phyloP scores from a whole-genome alignment of 2,329 filamentous ascomycete species.

The Colletotrichum paranaense region DNA sequence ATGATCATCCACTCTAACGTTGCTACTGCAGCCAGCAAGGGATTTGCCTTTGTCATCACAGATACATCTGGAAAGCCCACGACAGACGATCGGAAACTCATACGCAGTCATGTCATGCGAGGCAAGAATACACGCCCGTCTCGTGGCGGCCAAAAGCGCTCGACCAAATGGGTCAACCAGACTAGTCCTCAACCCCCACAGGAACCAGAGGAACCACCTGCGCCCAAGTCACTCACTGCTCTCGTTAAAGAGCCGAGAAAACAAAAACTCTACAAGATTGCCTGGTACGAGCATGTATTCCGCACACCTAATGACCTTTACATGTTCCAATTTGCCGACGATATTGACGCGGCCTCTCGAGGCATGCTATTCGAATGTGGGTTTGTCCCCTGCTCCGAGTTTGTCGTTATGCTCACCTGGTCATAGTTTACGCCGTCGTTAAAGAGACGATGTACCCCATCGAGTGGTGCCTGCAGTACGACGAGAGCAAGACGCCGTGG shows the following conservation, averaged over 20 bases:
- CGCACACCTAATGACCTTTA: constrained; percentile 37
- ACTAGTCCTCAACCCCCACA: neutral
- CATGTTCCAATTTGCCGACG: constrained; percentile 38
- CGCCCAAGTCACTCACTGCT: neutral
- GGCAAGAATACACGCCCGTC: constrained; percentile 29
- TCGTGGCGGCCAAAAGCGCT: neutral
- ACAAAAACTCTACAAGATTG: neutral
- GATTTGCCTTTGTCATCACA: constrained; percentile 43
- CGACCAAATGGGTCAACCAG: neutral
- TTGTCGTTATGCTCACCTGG: neutral
- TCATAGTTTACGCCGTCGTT: constrained; percentile 15
- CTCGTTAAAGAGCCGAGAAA: neutral
- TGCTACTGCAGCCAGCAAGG: constrained; percentile 22
- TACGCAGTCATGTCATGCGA: constrained; percentile 37
- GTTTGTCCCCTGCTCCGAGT: neutral
- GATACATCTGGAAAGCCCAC: constrained; percentile 40
- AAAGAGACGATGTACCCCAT: constrained; percentile 42
- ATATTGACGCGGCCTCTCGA: constrained; percentile 15
- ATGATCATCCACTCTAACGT: neutral
- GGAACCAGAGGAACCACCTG: too few species aligned
- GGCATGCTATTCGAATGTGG: constrained; percentile 28
- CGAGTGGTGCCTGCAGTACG: constrained; percentile 42
- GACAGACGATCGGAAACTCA: constrained; percentile 40
- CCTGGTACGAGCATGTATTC: neutral
- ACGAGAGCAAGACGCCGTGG: constrained; percentile 39